Base-by-base conservation (phyloP, 768 basidiomycete species). In the Brasilioporus rufonigricans region DNA sequence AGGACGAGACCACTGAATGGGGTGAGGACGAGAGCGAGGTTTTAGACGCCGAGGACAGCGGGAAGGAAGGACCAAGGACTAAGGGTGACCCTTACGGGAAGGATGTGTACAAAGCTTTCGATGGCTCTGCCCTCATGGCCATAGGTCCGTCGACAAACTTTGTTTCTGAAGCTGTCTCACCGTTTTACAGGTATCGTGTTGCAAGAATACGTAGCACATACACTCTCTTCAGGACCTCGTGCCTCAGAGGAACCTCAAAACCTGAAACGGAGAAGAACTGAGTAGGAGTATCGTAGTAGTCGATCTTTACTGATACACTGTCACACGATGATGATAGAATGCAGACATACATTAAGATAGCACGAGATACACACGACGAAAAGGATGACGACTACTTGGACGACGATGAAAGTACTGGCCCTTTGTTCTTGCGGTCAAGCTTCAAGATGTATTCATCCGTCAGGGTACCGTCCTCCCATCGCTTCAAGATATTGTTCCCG, bases 381-480 rank as follows among this genome's bases (percentile, higher is more conserved):
- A 33, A 36, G 21, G n/a, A 19, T 16, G 27, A 36, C 5, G 33
- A 5, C 48, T 65, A 69, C 44, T 58, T 52, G 5, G 59, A 59
- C 23, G 43, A 31, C 16, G 48, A 45, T 10, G 46, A n/a, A 10
- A 53, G 38, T 39, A 27, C 21, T 35, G 56, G 31, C 18, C 13
- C 23, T 43, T 61, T 62, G 48, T 63, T 71, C 29, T 59, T 65
- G 23, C 50, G 40, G 21, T 39, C 69, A 14, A 71, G 55, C 49
- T 64, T 69, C 49, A 64, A 33, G 26, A 72, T 62, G 18, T 71
- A 69, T 16, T 62, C 60, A n/a, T 72, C 72, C 31, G 81, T 79
- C 47, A 91, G 65, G 1, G 84, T 87, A 29, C 89, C 88, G 57
- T 91, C 89, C 60, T 93, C 88, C 87, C 90, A 93, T 55, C 87